Base-by-base conservation (phyloP, 2,329 filamentous ascomycete genomes). In the Botryosphaeria dothidea region DNA sequence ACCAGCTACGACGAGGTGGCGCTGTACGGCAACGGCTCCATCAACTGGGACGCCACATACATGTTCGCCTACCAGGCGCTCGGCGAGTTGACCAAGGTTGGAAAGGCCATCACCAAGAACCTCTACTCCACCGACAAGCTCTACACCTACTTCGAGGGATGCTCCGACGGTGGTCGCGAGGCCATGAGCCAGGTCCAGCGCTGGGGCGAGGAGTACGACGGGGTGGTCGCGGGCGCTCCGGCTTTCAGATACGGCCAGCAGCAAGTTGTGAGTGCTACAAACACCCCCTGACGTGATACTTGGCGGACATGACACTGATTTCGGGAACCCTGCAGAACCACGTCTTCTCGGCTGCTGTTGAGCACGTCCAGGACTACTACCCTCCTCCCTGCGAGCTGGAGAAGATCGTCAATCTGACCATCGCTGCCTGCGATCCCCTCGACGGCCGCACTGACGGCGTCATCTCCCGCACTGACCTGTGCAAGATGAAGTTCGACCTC, bases 371-470 rank as follows among this genome's bases (percentile, higher is more conserved):
- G 15, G 73, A 72, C 58, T 83, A 83, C 69, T 80, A 73, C 64
- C 81, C 77, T 13, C 76, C 74, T 19, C 76, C 77, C 13, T 83
- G 81, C 68, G 82, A 83, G 57, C 69, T 86, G 15, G 75, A 78
- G 5, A 81, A 80, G 69, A 85, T 86, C 51, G 78, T 83, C 21
- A 86, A 86, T 69, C 75, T 78, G 43, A 87, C 85, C 4, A 85
- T 87, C 52, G 75, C 76, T 1, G 80, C 80, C 38, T 88, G 85
- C 58, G 85, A 88, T 67, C 75, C 79, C 7, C 75, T 88, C 5
- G 85, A 88, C 64, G 85, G 86, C 5, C 78, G 78, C 49, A 79
- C 77, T 0, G 85, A 88, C 64, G 84, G 85, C 13, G 83, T 87
- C 4, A 78, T 88, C 48, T 75, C 80, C 7, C 77, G 82, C 4